Evolutionary conservation across 345 rosid genomes (phyloP).

Genomic region (Boechera divaricarpa): DNA sequence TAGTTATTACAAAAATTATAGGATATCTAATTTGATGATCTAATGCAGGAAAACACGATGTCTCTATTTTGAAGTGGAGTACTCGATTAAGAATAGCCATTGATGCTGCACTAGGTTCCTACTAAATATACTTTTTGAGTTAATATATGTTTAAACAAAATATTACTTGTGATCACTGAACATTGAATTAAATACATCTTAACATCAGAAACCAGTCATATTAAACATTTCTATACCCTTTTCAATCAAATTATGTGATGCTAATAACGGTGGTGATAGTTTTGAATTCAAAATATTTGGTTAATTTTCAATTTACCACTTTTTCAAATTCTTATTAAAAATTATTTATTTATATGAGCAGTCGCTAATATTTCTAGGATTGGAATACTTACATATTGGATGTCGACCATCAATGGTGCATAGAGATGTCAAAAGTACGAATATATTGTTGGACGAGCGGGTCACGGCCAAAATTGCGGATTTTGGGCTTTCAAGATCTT

Average conservation of each 20-base stretch:
- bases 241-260: neutral
- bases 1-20: neutral
- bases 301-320: neutral
- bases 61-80: constrained; percentile 39
- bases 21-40: neutral
- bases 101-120: constrained; percentile 38
- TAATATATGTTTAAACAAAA: neutral
- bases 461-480: constrained; percentile 51
- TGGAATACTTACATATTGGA: constrained; percentile 30
- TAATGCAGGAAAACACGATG: constrained; percentile 19
- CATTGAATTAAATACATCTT: neutral
- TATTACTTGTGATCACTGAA: neutral
- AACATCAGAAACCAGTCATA: neutral
- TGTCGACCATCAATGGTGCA: constrained; percentile 30
- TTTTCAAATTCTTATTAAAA: neutral
- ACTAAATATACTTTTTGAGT: neutral
- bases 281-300: neutral
- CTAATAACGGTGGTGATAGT: neutral
- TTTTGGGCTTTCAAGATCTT: constrained; percentile 41
- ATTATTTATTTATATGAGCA: neutral
- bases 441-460: constrained; percentile 43
- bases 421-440: constrained; percentile 28
- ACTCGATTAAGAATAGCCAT: constrained; percentile 48
- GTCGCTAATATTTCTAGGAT: constrained; percentile 1
- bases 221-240: neutral